Percentiles rank a stretch among this genome's conserved stretches.
These are phyloP conservation scores for Chlamydomonas schloesseri DNA, from an alignment of 139 green algal genomes.

Conservation along the genomic window DNA sequence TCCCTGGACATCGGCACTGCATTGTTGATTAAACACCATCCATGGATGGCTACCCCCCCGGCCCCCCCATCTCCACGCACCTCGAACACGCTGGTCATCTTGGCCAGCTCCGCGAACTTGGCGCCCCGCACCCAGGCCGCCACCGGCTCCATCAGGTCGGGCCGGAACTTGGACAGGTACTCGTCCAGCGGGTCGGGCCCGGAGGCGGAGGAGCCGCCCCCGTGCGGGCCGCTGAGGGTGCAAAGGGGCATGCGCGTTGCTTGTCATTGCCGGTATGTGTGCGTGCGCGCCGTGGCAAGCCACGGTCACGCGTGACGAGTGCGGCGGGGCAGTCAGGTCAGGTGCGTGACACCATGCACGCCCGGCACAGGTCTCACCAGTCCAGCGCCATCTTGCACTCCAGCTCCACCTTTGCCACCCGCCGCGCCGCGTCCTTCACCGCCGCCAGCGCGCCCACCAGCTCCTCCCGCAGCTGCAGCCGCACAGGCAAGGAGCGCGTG, in stretches of 20 bases:
- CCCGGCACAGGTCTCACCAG: background rate
- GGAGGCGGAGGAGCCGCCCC: background rate
- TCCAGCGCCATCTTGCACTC: constrained; percentile 70
- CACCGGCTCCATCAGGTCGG: constrained; percentile 81
- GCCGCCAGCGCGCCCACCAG: constrained; percentile 60
- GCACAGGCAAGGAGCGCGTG: background rate
- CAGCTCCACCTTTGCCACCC: constrained; percentile 59
- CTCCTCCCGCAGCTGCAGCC: constrained; percentile 66
- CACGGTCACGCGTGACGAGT: too few relatives aligned
- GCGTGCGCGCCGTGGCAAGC: too few relatives aligned
- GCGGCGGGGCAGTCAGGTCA: too few relatives aligned
- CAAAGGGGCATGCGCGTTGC: too few relatives aligned
- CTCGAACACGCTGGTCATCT: constrained; percentile 78
- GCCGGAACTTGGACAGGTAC: constrained; percentile 79
- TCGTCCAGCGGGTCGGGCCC: constrained; percentile 77
- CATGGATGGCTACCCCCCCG: too few relatives aligned
- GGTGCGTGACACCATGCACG: too few relatives aligned
- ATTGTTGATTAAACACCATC: too few relatives aligned
- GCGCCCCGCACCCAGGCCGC: constrained; percentile 74
- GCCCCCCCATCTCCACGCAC: too few relatives aligned
- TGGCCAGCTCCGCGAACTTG: constrained; percentile 72
- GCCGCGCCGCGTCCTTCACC: constrained; percentile 73
- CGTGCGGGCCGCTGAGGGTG: constrained; percentile 10
- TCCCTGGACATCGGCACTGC: too few relatives aligned
- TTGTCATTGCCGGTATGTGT: too few relatives aligned